Evolutionary conservation across 345 rosid species (phyloP).

Genomic region (Eucalyptus marginata): DNA sequence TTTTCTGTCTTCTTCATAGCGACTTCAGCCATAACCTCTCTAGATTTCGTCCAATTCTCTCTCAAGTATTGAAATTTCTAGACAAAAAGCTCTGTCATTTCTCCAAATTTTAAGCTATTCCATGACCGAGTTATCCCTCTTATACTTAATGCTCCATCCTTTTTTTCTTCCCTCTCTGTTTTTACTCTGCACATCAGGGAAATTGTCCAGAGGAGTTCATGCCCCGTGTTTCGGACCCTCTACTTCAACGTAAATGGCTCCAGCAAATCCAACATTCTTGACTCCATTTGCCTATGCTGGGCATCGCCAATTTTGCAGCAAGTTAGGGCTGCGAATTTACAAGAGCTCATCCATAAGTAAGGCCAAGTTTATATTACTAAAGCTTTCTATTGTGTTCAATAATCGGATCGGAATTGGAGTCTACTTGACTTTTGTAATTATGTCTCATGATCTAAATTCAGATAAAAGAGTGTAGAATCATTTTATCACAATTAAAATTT

Average conservation of each 20-base stretch:
- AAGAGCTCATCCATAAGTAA: conserved; percentile 95
- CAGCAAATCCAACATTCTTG: too few relatives aligned
- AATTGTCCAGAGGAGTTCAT: conserved; percentile 88
- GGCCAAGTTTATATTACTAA: background rate
- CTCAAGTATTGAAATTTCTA: background rate
- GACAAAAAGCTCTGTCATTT: background rate
- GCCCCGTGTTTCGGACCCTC: conserved; percentile 71
- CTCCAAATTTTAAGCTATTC: background rate
- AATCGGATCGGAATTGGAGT: background rate
- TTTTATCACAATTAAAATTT: background rate
- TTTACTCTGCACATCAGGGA: conserved; percentile 11
- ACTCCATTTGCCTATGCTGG: too few relatives aligned
- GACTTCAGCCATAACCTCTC: background rate
- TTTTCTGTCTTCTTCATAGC: too few relatives aligned
- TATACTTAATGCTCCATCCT: background rate
- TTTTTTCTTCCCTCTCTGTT: background rate
- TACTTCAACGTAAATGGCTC: too few relatives aligned
- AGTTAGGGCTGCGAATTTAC: conserved; percentile 43
- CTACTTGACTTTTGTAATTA: background rate
- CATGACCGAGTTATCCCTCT: background rate
- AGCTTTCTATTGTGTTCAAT: background rate
- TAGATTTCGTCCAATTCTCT: background rate
- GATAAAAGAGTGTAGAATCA: background rate
- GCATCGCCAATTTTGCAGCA: too few relatives aligned
- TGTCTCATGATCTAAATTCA: background rate